phyloP scores from a whole-genome alignment of 1,284 basidiomycete species.

The Sanghuangporus baumii region DNA sequence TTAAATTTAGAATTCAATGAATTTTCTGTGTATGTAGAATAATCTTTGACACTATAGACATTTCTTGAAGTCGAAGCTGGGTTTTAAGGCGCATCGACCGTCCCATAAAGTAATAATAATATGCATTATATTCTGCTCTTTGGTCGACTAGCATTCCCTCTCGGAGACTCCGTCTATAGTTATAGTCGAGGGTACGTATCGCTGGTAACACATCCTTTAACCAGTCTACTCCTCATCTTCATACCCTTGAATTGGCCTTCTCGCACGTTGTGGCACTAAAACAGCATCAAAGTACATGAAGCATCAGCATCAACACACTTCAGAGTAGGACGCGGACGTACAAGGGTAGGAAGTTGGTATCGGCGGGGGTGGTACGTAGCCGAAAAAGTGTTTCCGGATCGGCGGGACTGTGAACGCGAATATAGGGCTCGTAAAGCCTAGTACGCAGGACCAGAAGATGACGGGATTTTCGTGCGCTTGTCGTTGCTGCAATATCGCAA shows the following conservation, averaged over 20 bases:
- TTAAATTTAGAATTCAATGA: background rate
- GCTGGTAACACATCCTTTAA: background rate
- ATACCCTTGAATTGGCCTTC: constrained; percentile 35
- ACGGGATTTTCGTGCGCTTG: constrained; percentile 91
- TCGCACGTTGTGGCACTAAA: constrained; percentile 33
- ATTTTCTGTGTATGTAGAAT: background rate
- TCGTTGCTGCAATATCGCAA: constrained; percentile 45
- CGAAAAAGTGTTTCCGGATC: constrained; percentile 59
- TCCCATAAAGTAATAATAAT: background rate
- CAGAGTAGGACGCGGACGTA: constrained; percentile 38
- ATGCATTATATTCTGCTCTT: background rate
- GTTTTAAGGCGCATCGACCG: background rate
- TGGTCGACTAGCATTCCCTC: background rate
- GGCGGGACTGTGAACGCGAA: constrained; percentile 76
- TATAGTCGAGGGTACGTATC: background rate
- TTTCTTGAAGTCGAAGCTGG: background rate
- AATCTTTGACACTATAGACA: background rate
- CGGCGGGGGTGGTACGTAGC: constrained; percentile 69
- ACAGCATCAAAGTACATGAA: background rate
- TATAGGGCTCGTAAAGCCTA: constrained; percentile 76
- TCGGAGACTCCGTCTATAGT: background rate
- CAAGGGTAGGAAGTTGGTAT: constrained; percentile 85
- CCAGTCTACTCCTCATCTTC: constrained; percentile 28
- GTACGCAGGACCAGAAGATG: constrained; percentile 81
- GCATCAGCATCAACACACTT: background rate